Evolutionary conservation across 2,329 filamentous ascomycete genomes (phyloP), one percentile per base, ranked within the genome.

Genomic region (Elsinoe australis): DNA sequence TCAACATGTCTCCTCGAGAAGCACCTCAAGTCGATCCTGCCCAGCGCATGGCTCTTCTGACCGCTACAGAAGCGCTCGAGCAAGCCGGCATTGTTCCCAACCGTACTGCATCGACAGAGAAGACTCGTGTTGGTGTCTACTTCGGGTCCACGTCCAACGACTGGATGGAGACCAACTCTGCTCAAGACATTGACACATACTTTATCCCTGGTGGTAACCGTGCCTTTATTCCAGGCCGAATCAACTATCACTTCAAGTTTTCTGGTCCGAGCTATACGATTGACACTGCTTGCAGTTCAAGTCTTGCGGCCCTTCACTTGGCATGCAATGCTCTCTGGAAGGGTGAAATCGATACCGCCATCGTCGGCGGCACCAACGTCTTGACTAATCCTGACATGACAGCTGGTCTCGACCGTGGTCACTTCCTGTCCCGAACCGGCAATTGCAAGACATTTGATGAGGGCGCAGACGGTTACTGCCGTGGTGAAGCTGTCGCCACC

Each of bases 221-320:
- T 45, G 58, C 56, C 5, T 61, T 61, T 33, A 51, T 48, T 19
- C 52, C 56, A 5, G 58, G 59, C 10, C 55, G 58, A 9, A 55
- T 62, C 24, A 54, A 52, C 47, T 62, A 59, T 36, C 36, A 48
- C 22, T 59, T 58, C 49, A 55, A 55, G 10, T 60, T 59, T 28
- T 49, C 38, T 12, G 59, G 59, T 0, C 58, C 58, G 3, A 56
- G 52, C 15, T 56, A 54, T 49, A 58, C 50, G 14, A 49, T 59
- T 18, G 60, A 63, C 33, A 61, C 61, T 8, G 61, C 59, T 6
- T 63, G 61, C 45, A 60, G 59, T 5, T 59, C 58, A 1, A 51
- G 57, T 29, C 47, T 58, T 15, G 53, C 56, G 1, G 52, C 56
- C 7, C 51, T 59, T 21, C 44, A 47, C 19, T 22, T 51, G 6